phyloP scores from a whole-genome alignment of 1,284 basidiomycete species.

The Hortiboletus rubellus region DNA sequence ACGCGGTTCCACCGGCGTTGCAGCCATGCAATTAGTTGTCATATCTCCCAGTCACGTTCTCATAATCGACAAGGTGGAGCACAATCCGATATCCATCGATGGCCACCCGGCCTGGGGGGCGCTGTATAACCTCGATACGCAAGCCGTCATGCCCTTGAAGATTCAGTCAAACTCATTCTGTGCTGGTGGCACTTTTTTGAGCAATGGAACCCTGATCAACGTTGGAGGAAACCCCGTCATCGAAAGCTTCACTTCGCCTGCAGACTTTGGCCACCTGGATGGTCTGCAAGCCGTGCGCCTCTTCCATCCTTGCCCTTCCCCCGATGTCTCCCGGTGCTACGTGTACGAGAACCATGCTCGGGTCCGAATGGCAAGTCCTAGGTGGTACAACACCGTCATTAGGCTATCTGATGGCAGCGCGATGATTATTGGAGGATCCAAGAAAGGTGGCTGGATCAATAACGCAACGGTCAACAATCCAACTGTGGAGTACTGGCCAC shows the following conservation, averaged over 20 bases:
- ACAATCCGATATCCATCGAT: conserved; percentile 71
- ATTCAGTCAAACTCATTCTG: conserved; percentile 87
- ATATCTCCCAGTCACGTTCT: conserved; percentile 71
- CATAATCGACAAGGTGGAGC: conserved; percentile 82
- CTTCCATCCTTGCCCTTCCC: conserved; percentile 65
- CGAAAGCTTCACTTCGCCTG: conserved; percentile 56
- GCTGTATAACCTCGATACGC: conserved; percentile 66
- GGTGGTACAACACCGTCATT: conserved; percentile 76
- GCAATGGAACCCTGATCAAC: conserved; percentile 74
- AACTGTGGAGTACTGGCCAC: conserved; percentile 78
- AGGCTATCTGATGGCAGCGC: conserved; percentile 74
- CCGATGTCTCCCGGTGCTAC: conserved; percentile 49
- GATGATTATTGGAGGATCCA: conserved; percentile 80
- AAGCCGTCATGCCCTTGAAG: conserved; percentile 60
- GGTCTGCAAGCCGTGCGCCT: conserved; percentile 75
- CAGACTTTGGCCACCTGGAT: conserved; percentile 74
- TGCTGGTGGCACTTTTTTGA: conserved; percentile 75
- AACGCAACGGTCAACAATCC: conserved; percentile 78
- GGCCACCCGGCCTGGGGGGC: conserved; percentile 80
- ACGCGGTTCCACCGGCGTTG: conserved; percentile 72
- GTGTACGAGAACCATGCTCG: conserved; percentile 66
- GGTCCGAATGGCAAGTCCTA: conserved; percentile 67
- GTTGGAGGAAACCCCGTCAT: conserved; percentile 79
- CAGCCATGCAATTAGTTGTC: conserved; percentile 78
- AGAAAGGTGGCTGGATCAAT: conserved; percentile 80